phyloP scores from a whole-genome alignment of 2,329 filamentous ascomycete genomes.

The Leptoxyphium fumago region DNA sequence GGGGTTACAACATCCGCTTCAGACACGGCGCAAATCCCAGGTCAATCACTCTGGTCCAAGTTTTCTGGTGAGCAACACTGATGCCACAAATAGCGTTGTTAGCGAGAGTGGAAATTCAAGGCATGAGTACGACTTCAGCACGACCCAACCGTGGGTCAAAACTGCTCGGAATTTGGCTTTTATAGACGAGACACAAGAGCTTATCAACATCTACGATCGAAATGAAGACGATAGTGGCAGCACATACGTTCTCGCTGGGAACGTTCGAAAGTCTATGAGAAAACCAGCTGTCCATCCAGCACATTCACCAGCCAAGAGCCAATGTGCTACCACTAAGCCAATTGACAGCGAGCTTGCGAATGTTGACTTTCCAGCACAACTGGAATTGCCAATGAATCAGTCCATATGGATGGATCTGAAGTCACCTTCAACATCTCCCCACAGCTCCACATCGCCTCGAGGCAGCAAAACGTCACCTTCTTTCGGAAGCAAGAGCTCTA shows the following conservation, averaged over 20 bases:
- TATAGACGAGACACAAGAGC: conserved; percentile 19
- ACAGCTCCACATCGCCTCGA: neutral
- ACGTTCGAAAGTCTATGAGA: neutral
- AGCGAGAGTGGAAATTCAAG: conserved; percentile 14
- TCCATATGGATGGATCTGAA: too few relatives aligned
- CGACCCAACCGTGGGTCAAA: conserved; percentile 17
- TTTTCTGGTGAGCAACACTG: neutral
- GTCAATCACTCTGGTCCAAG: conserved; percentile 5
- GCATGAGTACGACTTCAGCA: conserved; percentile 17
- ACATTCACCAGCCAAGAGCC: neutral
- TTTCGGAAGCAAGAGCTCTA: neutral
- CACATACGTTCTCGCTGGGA: neutral
- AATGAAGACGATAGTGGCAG: conserved; percentile 7
- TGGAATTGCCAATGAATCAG: neutral
- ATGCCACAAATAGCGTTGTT: conserved; percentile 9
- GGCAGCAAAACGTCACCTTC: neutral
- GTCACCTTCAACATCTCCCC: neutral
- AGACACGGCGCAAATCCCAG: conserved; percentile 18
- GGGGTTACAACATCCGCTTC: conserved; percentile 19
- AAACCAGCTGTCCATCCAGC: neutral
- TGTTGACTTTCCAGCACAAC: neutral
- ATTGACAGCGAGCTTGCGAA: neutral
- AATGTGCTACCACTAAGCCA: conserved; percentile 2
- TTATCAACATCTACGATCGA: conserved; percentile 19
- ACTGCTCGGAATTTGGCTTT: conserved; percentile 17